These are phyloP conservation scores for Rossbeevera mucosa DNA, from an alignment of 768 basidiomycete species.

Conservation along the genomic window DNA sequence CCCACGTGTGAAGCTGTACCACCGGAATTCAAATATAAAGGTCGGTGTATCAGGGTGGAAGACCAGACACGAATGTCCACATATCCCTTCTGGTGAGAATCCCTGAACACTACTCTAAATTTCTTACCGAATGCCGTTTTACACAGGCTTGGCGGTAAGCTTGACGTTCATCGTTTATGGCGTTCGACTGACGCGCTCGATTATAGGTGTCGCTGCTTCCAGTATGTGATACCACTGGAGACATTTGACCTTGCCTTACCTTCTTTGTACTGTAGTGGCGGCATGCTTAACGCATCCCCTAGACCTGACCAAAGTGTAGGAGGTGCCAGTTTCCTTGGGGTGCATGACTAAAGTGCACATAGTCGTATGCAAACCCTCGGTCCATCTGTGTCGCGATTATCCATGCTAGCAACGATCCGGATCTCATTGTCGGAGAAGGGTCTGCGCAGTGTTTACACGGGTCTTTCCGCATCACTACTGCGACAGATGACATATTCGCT, in stretches of 20 bases:
- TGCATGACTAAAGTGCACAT: slow-evolving; percentile 4
- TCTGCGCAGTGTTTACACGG: slow-evolving; percentile 71
- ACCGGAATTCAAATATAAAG: slow-evolving; percentile 18
- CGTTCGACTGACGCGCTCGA: slow-evolving; percentile 8
- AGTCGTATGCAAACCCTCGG: slow-evolving; percentile 81
- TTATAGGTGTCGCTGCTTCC: slow-evolving; percentile 57
- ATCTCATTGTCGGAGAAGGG: slow-evolving; percentile 64
- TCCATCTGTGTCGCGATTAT: slow-evolving; percentile 49
- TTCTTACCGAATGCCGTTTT: slow-evolving; percentile 1
- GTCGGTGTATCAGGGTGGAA: background rate
- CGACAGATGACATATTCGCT: slow-evolving; percentile 92
- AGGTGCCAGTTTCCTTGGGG: slow-evolving; percentile 4
- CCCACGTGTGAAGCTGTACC: slow-evolving; percentile 11
- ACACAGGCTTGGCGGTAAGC: slow-evolving; percentile 58
- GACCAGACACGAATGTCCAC: slow-evolving; percentile 20
- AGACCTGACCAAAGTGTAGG: slow-evolving; percentile 82
- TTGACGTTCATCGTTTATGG: background rate
- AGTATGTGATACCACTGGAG: slow-evolving; percentile 38
- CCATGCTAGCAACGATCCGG: slow-evolving; percentile 61
- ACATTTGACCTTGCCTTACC: background rate
- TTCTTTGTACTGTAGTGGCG: slow-evolving; percentile 53
- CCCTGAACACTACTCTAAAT: background rate
- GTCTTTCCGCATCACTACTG: slow-evolving; percentile 76
- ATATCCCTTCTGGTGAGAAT: slow-evolving; percentile 32
- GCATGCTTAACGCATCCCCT: slow-evolving; percentile 78